These are phyloP conservation scores for Massospora cicadina DNA, from an alignment of 371 early-diverging fungal genomes.

Conservation along the genomic window DNA sequence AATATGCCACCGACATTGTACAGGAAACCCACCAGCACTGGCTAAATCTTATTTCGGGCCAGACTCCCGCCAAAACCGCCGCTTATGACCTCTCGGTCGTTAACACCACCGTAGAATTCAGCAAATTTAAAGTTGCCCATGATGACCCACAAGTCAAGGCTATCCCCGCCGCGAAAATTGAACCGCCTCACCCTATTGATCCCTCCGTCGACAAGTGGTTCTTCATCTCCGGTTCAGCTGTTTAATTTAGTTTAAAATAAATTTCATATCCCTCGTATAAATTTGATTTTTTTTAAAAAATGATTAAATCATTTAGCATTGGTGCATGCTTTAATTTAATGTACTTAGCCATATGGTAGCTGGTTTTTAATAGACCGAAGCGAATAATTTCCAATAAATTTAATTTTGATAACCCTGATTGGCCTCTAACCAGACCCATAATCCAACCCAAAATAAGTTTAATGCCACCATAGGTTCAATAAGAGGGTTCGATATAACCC, in stretches of 20 bases:
- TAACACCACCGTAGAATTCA: constrained; percentile 51
- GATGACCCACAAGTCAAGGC: constrained; percentile 32
- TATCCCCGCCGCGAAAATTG: constrained; percentile 41
- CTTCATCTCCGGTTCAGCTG: constrained; percentile 54
- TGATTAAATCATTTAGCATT: neutral
- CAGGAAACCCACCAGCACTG: constrained; percentile 91
- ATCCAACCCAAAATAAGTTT: too few species aligned
- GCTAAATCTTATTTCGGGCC: constrained; percentile 62
- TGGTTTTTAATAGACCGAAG: neutral
- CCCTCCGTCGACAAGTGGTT: constrained; percentile 92
- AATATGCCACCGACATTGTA: constrained; percentile 84
- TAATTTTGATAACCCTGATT: too few species aligned
- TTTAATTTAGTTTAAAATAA: constrained; percentile 5
- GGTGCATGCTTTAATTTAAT: neutral
- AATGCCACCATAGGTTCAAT: too few species aligned
- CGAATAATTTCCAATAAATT: too few species aligned
- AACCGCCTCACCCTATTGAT: constrained; percentile 39
- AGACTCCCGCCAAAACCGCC: constrained; percentile 33
- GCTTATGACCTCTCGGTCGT: constrained; percentile 42
- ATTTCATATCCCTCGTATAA: neutral
- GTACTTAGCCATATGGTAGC: neutral
- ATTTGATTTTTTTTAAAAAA: neutral
- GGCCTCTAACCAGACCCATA: too few species aligned
- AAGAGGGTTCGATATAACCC: too few species aligned
- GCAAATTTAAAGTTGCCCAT: constrained; percentile 42